A percentile compares a stretch with the other conserved stretches of the same genome.
phyloP scores from a whole-genome alignment of 352 stramenopile species.

The Globisporangium sylvaticum region DNA sequence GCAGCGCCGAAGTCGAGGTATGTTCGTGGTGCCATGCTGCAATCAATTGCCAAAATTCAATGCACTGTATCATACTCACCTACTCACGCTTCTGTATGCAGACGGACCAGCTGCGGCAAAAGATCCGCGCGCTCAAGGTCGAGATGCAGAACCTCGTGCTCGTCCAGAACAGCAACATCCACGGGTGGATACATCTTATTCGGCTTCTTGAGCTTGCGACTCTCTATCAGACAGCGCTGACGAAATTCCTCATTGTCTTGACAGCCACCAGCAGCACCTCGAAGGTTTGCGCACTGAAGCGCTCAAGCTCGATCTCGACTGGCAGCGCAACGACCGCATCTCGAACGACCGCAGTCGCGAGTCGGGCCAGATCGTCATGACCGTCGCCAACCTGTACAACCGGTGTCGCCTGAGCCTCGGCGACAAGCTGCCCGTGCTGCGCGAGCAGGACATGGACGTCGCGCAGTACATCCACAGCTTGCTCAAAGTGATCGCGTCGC shows the following conservation, averaged over 20 bases:
- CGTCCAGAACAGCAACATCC: conserved; percentile 84
- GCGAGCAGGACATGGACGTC: conserved; percentile 72
- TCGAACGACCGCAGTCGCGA: conserved; percentile 84
- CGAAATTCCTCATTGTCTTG: background rate
- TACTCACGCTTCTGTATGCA: conserved; percentile 5
- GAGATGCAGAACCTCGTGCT: conserved; percentile 83
- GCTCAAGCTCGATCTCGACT: conserved; percentile 79
- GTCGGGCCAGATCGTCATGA: conserved; percentile 88
- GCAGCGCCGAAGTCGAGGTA: conserved; percentile 58
- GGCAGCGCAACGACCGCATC: conserved; percentile 66
- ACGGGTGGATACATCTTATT: conserved; percentile 25
- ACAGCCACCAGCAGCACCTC: conserved; percentile 71
- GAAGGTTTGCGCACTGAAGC: conserved; percentile 72
- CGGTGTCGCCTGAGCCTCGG: conserved; percentile 72
- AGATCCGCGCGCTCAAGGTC: conserved; percentile 70
- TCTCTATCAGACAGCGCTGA: background rate
- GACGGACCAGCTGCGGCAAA: conserved; percentile 73
- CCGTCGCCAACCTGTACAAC: conserved; percentile 90
- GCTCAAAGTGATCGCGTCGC: conserved; percentile 71
- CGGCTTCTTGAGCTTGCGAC: background rate
- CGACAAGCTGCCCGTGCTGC: conserved; percentile 66
- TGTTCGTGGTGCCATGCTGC: background rate
- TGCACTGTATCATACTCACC: background rate
- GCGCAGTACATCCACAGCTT: conserved; percentile 71
- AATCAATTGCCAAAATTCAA: no score